A percentile compares a stretch with the other conserved stretches of the same genome.
These are phyloP conservation scores for Saccharomycopsis hybrid DNA, from an alignment of 1,139 yeast species.

Conservation along the genomic window DNA sequence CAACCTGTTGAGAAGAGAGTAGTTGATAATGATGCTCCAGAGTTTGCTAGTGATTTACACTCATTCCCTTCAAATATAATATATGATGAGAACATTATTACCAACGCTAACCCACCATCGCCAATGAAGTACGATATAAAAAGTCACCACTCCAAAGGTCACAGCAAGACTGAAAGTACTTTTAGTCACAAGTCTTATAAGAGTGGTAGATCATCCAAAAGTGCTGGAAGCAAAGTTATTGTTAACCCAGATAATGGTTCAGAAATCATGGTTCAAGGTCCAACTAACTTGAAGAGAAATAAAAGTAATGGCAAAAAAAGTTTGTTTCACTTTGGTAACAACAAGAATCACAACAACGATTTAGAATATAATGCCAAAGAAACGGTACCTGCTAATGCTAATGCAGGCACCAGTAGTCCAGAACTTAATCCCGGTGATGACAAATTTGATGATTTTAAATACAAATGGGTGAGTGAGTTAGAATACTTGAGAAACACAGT, in stretches of 20 bases:
- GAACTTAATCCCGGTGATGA: neutral
- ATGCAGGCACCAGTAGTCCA: neutral
- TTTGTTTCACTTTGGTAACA: conserved; percentile 14
- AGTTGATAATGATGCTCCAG: neutral
- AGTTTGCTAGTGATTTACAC: conserved; percentile 5
- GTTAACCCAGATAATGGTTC: conserved; percentile 19
- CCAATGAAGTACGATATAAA: conserved; percentile 15
- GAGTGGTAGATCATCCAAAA: conserved; percentile 7
- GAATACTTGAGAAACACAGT: conserved; percentile 3
- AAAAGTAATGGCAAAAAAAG: conserved; percentile 1
- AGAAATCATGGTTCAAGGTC: conserved; percentile 19
- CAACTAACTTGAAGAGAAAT: conserved; percentile 10
- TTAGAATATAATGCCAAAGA: neutral
- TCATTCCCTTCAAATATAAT: conserved; percentile 16
- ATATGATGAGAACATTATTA: conserved; percentile 19
- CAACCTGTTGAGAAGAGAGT: conserved; percentile 3
- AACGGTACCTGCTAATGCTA: neutral
- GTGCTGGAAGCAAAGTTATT: conserved; percentile 10
- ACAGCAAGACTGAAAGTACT: conserved; percentile 14
- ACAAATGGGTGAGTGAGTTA: conserved; percentile 11
- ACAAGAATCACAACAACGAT: neutral
- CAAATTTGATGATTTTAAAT: conserved; percentile 6
- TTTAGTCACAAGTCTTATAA: conserved; percentile 12
- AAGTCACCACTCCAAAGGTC: conserved; percentile 9
- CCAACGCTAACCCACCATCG: conserved; percentile 20